phyloP scores from a whole-genome alignment of 2,329 filamentous ascomycete species.

The Talaromyces sp. region DNA sequence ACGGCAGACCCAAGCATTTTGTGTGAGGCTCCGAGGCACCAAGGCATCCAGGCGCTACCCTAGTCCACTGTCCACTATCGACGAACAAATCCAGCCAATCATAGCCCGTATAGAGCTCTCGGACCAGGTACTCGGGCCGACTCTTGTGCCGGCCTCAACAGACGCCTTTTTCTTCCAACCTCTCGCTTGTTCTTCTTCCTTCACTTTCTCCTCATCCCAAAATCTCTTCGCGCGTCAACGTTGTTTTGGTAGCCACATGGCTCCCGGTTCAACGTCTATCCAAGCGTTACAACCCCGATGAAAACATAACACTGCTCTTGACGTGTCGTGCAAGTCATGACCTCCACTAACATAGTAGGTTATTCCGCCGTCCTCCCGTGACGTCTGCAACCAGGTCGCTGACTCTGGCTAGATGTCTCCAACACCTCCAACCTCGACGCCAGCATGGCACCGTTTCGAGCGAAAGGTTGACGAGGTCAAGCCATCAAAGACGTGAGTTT shows the following conservation, averaged over 20 bases:
- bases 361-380: constrained; percentile 24
- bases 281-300: constrained; percentile 11
- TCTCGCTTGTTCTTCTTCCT: constrained; percentile 18
- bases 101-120: neutral
- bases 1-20: constrained; percentile 1
- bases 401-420: constrained; percentile 60
- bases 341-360: constrained; percentile 42
- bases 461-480: constrained; percentile 78
- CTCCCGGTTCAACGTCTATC: constrained; percentile 29
- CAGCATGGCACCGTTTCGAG: constrained; percentile 71
- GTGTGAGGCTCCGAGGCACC: neutral
- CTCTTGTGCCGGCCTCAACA: constrained; percentile 13
- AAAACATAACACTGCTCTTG: neutral
- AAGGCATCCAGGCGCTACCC: neutral
- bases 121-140: constrained; percentile 14
- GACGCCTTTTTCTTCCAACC: constrained; percentile 14
- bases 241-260: constrained; percentile 26
- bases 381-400: constrained; percentile 31
- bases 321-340: constrained; percentile 30
- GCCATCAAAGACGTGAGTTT: constrained; percentile 80
- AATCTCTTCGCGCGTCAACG: constrained; percentile 10
- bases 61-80: neutral
- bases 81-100: neutral
- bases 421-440: constrained; percentile 66
- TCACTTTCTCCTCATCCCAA: constrained; percentile 15